Evolutionary conservation across 345 rosid genomes (phyloP).

Genomic region (Syzygium grande): DNA sequence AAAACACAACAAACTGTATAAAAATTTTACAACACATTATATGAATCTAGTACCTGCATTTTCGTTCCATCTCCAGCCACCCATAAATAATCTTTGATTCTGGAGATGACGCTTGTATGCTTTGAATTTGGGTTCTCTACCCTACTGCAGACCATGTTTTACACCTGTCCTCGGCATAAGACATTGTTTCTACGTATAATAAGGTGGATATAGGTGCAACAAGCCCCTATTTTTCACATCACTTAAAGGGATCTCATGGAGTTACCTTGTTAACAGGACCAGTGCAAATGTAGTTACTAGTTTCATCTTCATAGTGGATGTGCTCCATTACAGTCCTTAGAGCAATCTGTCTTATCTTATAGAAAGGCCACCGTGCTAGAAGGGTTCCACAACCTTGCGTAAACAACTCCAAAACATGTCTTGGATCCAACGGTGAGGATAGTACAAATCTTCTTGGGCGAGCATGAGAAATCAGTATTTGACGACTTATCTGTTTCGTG

Average conservation of each 20-base stretch:
- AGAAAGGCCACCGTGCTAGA: conserved; percentile 41
- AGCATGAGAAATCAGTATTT: no score
- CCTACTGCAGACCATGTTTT: conserved; percentile 54
- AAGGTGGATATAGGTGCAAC: not conserved
- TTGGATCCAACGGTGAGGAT: conserved; percentile 44
- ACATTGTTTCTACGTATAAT: not conserved
- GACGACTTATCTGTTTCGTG: no score
- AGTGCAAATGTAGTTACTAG: conserved; percentile 34
- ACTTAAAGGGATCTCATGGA: not conserved
- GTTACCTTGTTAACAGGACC: conserved; percentile 50
- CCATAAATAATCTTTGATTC: conserved; percentile 55
- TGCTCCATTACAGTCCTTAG: conserved; percentile 36
- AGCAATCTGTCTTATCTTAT: conserved; percentile 38
- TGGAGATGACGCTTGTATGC: conserved; percentile 35
- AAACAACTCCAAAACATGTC: conserved; percentile 50
- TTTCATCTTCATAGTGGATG: conserved; percentile 55
- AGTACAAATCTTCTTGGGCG: conserved; percentile 50
- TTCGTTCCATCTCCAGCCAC: conserved; percentile 64
- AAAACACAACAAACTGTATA: not conserved
- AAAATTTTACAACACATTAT: not conserved
- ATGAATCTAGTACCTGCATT: conserved; percentile 30
- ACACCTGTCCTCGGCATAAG: conserved; percentile 6
- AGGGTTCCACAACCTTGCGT: conserved; percentile 41
- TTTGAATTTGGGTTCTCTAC: conserved; percentile 44
- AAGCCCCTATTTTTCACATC: not conserved